Base-by-base conservation (phyloP, 495 filamentous ascomycete species). In the Platismatia glauca region DNA sequence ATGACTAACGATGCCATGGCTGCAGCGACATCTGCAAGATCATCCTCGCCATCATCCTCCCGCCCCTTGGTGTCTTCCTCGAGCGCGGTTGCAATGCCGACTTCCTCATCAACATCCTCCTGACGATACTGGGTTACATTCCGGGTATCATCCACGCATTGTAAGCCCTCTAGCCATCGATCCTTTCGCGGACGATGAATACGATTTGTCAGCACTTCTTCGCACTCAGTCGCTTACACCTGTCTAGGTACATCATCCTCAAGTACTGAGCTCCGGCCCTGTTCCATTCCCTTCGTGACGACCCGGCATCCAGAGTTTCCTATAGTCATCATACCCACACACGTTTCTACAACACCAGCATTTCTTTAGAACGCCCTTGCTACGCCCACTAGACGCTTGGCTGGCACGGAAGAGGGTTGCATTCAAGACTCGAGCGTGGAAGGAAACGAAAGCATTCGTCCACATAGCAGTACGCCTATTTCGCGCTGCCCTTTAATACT, bases 21-120 rank as follows among this genome's bases (percentile, higher is more conserved):
- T 46, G 46, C 68, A 92, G 89, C 75, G 90, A 95, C 72, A 89
- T 93, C 81, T 86, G 86, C 87, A 93, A 95, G 80, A 91, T 95
- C 81, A 84, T 94, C 76, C 79, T 92, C 72, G 88, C 90, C 77
- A 79, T 95, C 78, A 76, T 95, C 78, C 80, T 95, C 57, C 92
- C 92, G 44, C 92, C 92, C 66, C 80, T 95, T 39, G 90, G 90
- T 74, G 92, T 95, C 72, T 95, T 96, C 82, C 83, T 95, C 62
- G 88, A 94, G 80, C 84, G 86, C 44, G 91, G 91, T 71, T 91
- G 88, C 77, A 82, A 84, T 73, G 82, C 84, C 70, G 89, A 95
- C 70, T 78, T 96, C 66, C 76, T 89, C 68, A 91, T 96, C 82
- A 95, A 94, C 79, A 85, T 95, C 76, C 80, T 87, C 66, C 78